Conservation (phyloP, 176 grass and related monocot genomes). For the Zizania latifolia region DNA sequence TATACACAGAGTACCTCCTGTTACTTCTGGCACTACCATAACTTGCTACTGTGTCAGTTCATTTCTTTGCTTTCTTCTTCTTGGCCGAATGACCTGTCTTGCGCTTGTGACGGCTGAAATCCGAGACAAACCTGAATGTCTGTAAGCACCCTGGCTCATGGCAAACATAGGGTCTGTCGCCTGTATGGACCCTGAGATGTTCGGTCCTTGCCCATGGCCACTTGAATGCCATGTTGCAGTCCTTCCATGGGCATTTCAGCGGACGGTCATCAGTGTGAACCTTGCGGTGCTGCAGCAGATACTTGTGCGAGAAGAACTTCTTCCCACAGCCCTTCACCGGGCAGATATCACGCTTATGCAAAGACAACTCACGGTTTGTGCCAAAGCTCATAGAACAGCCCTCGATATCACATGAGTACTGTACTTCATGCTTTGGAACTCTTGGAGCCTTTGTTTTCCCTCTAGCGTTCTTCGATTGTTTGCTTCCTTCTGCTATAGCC, state of each 20-base stretch:
- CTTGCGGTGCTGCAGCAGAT: conserved; percentile 76
- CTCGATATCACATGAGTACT: conserved; percentile 52
- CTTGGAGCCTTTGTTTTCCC: neutral
- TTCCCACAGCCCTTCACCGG: conserved; percentile 57
- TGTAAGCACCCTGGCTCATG: conserved; percentile 55
- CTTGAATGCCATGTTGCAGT: conserved; percentile 80
- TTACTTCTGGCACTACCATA: neutral
- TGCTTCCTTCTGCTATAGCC: conserved; percentile 24
- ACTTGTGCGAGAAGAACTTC: conserved; percentile 90
- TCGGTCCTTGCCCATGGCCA: conserved; percentile 96
- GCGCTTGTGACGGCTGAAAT: conserved; percentile 91
- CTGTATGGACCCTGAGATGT: conserved; percentile 85
- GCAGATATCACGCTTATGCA: conserved; percentile 72
- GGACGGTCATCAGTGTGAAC: conserved; percentile 77
- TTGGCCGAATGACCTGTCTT: conserved; percentile 71
- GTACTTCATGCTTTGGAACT: conserved; percentile 26
- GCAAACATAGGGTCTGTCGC: conserved; percentile 84
- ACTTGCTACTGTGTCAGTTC: conserved; percentile 13
- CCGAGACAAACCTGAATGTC: conserved; percentile 93
- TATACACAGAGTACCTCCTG: conserved; percentile 29
- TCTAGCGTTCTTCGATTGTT: conserved; percentile 37
- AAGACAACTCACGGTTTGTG: conserved; percentile 50
- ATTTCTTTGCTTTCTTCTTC: conserved; percentile 34
- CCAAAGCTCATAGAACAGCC: conserved; percentile 72
- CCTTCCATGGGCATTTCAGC: conserved; percentile 78